Percentiles rank a stretch among this genome's conserved stretches.
These are phyloP conservation scores for Truncatella angustata DNA, from an alignment of 2,329 filamentous ascomycete genomes.

Conservation along the genomic window DNA sequence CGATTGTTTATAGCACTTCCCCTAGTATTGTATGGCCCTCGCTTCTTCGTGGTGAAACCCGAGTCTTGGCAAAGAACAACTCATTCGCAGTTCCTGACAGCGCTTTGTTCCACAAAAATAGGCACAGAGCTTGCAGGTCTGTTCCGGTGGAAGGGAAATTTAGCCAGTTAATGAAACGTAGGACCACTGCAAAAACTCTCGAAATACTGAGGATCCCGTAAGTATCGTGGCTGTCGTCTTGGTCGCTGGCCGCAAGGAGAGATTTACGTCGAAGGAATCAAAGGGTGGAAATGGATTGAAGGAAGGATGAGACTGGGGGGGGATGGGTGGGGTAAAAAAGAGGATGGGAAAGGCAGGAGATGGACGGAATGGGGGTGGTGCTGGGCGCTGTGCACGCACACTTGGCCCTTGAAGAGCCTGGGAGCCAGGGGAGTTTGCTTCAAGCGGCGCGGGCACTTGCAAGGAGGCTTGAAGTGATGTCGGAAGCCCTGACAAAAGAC, in stretches of 20 bases:
- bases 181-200: neutral
- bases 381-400: neutral
- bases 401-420: no score
- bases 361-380: neutral
- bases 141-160: no score
- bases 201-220: neutral
- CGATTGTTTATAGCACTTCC: no score
- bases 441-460: no score
- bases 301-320: slow-evolving; percentile 7
- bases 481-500: no score
- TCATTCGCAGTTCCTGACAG: slow-evolving; percentile 24
- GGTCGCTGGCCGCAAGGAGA: slow-evolving; percentile 1
- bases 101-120: slow-evolving; percentile 14
- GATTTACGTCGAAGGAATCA: slow-evolving; percentile 2
- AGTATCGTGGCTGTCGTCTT: neutral
- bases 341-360: slow-evolving; percentile 10
- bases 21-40: no score
- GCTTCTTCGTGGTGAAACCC: neutral
- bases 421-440: no score
- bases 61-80: slow-evolving; percentile 2
- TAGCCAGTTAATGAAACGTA: no score
- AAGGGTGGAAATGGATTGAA: slow-evolving; percentile 5
- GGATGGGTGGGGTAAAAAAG: slow-evolving; percentile 3
- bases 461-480: no score
- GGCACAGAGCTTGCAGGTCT: no score